phyloP scores from a whole-genome alignment of 2,329 filamentous ascomycete species.

The Coniella lustricola region DNA sequence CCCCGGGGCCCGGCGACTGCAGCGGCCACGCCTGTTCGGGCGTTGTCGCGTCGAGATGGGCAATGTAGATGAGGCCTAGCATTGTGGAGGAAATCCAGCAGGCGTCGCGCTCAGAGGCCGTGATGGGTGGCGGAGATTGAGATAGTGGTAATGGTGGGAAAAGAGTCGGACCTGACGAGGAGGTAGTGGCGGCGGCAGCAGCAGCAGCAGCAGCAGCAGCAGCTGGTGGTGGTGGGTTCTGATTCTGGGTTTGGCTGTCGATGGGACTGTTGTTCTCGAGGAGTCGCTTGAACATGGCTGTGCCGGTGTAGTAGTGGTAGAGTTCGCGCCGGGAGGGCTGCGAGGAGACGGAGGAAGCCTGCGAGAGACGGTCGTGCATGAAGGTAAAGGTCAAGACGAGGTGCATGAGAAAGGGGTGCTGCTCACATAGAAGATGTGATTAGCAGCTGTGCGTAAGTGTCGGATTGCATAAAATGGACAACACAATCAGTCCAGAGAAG shows the following conservation, averaged over 20 bases:
- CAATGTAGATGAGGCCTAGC: conserved; percentile 38
- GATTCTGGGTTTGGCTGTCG: too few relatives aligned
- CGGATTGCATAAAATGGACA: too few relatives aligned
- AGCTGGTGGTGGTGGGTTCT: too few relatives aligned
- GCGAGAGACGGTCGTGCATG: conserved; percentile 44
- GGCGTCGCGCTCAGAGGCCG: conserved; percentile 35
- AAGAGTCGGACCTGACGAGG: too few relatives aligned
- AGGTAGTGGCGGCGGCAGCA: too few relatives aligned
- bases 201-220: too few relatives aligned
- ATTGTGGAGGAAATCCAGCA: conserved; percentile 41
- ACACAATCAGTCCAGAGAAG: too few relatives aligned
- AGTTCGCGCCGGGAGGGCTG: conserved; percentile 25
- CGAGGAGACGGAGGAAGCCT: conserved; percentile 11
- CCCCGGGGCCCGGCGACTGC: conserved; percentile 30
- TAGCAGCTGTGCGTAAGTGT: too few relatives aligned
- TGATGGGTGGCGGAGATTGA: too few relatives aligned
- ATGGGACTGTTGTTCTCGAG: conserved; percentile 28
- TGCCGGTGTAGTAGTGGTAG: conserved; percentile 41
- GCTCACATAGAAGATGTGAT: too few relatives aligned
- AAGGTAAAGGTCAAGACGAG: conserved; percentile 43
- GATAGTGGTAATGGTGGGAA: too few relatives aligned
- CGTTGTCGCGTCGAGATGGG: conserved; percentile 33
- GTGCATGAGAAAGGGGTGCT: conserved; percentile 48
- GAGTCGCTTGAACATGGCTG: conserved; percentile 36
- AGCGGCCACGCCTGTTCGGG: conserved; percentile 51